Percentiles rank a stretch among this genome's conserved stretches.
Evolutionary conservation across 177 flowering plant genomes (phyloP).

Genomic region (Vitis hybrid): DNA sequence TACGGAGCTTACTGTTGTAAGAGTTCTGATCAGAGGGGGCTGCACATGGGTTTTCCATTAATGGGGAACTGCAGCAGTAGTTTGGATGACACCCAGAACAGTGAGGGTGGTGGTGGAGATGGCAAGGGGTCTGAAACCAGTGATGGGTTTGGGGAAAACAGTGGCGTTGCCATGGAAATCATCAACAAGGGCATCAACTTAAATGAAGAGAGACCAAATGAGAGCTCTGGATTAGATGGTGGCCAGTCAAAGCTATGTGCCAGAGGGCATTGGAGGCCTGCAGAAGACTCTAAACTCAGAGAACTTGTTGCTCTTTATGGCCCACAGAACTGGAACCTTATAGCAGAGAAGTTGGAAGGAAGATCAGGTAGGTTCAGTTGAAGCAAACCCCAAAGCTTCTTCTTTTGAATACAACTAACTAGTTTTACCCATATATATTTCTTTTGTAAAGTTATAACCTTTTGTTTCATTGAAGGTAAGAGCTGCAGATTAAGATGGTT

Average conservation of each 20-base stretch:
- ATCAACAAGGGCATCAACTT: background rate
- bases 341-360: slow-evolving; percentile 4
- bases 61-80: background rate
- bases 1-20: background rate
- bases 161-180: background rate
- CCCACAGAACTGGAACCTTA: slow-evolving; percentile 2
- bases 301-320: slow-evolving; percentile 5
- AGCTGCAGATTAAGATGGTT: slow-evolving; percentile 10
- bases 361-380: slow-evolving; percentile 3
- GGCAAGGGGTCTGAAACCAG: background rate
- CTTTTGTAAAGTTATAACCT: background rate
- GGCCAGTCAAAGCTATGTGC: background rate
- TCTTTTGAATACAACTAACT: background rate
- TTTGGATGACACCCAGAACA: background rate
- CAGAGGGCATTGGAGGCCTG: slow-evolving; percentile 5
- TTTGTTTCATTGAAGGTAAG: background rate
- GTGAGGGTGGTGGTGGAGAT: background rate
- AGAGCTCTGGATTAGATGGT: background rate
- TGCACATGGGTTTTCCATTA: background rate
- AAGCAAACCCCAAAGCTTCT: background rate
- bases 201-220: background rate
- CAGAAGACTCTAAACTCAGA: slow-evolving; percentile 3
- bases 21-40: background rate
- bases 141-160: background rate
- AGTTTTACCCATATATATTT: background rate